Percentiles rank a stretch among this genome's conserved stretches.
Conservation (phyloP, 805 yeast genomes). For the Wickerhamomyces ciferrii region DNA sequence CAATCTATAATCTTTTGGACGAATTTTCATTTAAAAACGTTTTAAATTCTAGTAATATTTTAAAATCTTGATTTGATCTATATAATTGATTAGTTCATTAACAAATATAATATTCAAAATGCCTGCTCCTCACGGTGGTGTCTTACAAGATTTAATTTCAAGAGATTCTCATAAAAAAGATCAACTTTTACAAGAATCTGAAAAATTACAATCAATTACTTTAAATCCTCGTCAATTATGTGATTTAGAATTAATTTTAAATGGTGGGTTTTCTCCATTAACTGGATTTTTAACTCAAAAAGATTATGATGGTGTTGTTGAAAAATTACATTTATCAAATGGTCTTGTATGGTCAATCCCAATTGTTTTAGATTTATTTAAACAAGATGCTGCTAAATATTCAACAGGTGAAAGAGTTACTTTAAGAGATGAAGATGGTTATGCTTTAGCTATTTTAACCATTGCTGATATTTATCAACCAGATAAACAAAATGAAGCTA, state of each 20-base stretch:
- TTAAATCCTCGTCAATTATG: slow-evolving; percentile 88
- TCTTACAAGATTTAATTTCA: slow-evolving; percentile 74
- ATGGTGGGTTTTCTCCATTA: slow-evolving; percentile 91
- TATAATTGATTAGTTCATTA: background rate
- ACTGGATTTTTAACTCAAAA: slow-evolving; percentile 58
- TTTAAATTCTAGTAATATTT: background rate
- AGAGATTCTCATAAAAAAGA: slow-evolving; percentile 67
- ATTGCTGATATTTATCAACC: slow-evolving; percentile 78
- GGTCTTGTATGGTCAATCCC: slow-evolving; percentile 92
- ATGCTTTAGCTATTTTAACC: slow-evolving; percentile 76
- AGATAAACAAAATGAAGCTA: slow-evolving; percentile 74
- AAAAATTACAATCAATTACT: slow-evolving; percentile 35
- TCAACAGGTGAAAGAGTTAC: slow-evolving; percentile 58
- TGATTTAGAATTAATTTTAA: slow-evolving; percentile 84
- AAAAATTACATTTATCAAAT: slow-evolving; percentile 61
- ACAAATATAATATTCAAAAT: slow-evolving; percentile 23
- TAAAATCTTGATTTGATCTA: background rate
- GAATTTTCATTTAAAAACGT: background rate
- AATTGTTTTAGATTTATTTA: slow-evolving; percentile 75
- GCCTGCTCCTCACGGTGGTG: slow-evolving; percentile 92
- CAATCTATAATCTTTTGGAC: background rate
- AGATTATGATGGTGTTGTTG: slow-evolving; percentile 62
- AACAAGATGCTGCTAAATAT: slow-evolving; percentile 36
- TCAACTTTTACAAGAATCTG: slow-evolving; percentile 54
- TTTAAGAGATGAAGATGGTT: slow-evolving; percentile 75